Evolutionary conservation across 2,329 filamentous ascomycete genomes (phyloP).

Genomic region (Coniochaeta hoffmannii): DNA sequence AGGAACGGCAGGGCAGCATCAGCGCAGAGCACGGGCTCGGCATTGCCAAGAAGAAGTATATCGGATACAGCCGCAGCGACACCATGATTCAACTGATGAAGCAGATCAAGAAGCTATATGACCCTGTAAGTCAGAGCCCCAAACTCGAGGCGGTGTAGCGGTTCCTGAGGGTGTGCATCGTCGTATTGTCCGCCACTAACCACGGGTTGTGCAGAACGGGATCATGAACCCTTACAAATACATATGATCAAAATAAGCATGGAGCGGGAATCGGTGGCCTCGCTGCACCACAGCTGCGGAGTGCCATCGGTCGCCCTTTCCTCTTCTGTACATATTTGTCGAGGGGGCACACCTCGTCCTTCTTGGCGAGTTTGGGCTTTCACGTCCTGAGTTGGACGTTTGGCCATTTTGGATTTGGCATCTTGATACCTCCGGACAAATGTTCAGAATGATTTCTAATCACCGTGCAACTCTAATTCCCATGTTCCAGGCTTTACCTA

Average conservation of each 20-base stretch:
- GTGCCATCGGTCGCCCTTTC: neutral
- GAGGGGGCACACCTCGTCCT: neutral
- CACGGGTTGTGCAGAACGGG: constrained; percentile 59
- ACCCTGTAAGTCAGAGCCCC: constrained; percentile 61
- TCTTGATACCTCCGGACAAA: neutral
- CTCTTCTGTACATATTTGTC: neutral
- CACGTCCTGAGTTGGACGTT: neutral
- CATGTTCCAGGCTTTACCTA: too few species aligned
- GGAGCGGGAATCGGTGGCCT: neutral
- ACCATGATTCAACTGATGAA: constrained; percentile 89
- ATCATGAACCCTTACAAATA: constrained; percentile 99
- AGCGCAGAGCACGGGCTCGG: constrained; percentile 94
- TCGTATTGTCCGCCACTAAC: constrained; percentile 7
- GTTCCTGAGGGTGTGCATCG: neutral
- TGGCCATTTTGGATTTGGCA: neutral
- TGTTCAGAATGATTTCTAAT: neutral
- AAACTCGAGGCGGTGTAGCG: neutral
- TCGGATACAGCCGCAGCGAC: constrained; percentile 84
- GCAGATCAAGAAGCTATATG: constrained; percentile 88
- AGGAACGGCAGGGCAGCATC: constrained; percentile 81
- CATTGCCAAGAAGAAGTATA: constrained; percentile 90
- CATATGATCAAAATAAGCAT: constrained; percentile 40
- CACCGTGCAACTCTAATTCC: neutral
- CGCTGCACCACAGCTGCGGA: neutral
- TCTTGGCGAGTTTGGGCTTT: neutral